Evolutionary conservation across 2,329 filamentous ascomycete genomes (phyloP).

Genomic region (Epicoccum sorghinum): DNA sequence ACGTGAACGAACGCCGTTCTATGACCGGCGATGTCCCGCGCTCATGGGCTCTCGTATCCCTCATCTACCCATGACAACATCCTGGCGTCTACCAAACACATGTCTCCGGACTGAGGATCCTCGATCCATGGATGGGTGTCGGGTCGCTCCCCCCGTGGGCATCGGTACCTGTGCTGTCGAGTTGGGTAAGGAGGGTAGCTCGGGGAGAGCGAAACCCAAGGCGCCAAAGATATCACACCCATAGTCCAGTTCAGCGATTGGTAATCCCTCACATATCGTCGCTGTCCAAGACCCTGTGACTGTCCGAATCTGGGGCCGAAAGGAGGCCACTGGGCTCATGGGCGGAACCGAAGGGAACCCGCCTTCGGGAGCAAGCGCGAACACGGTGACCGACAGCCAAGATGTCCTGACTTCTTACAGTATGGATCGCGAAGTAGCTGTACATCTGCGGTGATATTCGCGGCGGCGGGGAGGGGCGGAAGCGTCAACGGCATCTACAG

Average conservation of each 20-base stretch:
- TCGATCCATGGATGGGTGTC: neutral
- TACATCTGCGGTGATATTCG: constrained; percentile 8
- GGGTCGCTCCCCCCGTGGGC: neutral
- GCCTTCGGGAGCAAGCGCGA: constrained; percentile 4
- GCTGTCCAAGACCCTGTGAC: constrained; percentile 1
- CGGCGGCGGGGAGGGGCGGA: constrained; percentile 17
- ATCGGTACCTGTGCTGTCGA: neutral
- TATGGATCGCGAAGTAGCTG: constrained; percentile 2
- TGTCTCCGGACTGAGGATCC: neutral
- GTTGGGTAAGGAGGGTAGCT: neutral
- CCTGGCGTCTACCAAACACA: neutral
- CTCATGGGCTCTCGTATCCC: neutral
- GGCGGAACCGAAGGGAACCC: constrained; percentile 11
- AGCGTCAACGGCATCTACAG: constrained; percentile 9
- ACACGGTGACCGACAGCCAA: constrained; percentile 2
- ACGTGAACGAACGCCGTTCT: neutral
- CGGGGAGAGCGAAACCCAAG: neutral
- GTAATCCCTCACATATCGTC: neutral
- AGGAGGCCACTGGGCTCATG: constrained; percentile 4
- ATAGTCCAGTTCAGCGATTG: constrained; percentile 4
- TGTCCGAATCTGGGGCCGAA: constrained; percentile 12
- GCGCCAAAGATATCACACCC: neutral
- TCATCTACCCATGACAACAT: constrained; percentile 1
- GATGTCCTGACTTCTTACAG: neutral
- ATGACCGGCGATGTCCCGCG: neutral